Conservation (phyloP, 768 basidiomycete genomes). For the Tulasnella sp. region DNA sequence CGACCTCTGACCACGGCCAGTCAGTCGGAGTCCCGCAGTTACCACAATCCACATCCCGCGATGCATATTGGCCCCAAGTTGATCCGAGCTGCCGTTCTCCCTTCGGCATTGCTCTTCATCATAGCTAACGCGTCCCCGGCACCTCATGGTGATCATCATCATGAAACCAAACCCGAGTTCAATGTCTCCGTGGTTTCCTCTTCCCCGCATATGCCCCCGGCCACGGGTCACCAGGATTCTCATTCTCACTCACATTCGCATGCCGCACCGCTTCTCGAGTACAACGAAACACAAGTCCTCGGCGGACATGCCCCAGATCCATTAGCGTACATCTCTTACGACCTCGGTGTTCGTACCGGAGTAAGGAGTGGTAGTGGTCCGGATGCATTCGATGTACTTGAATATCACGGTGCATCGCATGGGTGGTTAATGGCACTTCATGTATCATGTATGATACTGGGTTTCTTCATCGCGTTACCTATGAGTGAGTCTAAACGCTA, state of each 20-base stretch:
- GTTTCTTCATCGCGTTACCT: slow-evolving; percentile 75
- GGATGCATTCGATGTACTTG: slow-evolving; percentile 12
- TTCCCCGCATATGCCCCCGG: too few relatives aligned
- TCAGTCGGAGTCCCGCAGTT: too few relatives aligned
- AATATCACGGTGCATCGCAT: slow-evolving; percentile 13
- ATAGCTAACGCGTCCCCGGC: too few relatives aligned
- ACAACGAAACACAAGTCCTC: slow-evolving; percentile 69
- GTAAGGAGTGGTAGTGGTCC: slow-evolving; percentile 3
- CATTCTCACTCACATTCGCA: slow-evolving; percentile 9
- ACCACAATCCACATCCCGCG: too few relatives aligned
- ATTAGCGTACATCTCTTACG: slow-evolving; percentile 71
- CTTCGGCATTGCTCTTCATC: too few relatives aligned
- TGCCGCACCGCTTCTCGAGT: slow-evolving; percentile 17
- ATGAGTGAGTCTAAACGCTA: slow-evolving; percentile 39
- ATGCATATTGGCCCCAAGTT: too few relatives aligned
- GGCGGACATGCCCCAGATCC: slow-evolving; percentile 55
- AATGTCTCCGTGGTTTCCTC: too few relatives aligned
- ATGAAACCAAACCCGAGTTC: too few relatives aligned
- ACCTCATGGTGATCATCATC: too few relatives aligned
- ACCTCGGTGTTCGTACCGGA: slow-evolving; percentile 30
- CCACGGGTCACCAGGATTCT: neutral
- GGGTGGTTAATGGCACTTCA: slow-evolving; percentile 65
- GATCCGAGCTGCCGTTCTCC: too few relatives aligned
- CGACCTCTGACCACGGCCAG: too few relatives aligned
- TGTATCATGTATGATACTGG: slow-evolving; percentile 55